A percentile compares a stretch with the other conserved stretches of the same genome.
Conservation (phyloP, 306 rosid species). For the Quercus mongolica region DNA sequence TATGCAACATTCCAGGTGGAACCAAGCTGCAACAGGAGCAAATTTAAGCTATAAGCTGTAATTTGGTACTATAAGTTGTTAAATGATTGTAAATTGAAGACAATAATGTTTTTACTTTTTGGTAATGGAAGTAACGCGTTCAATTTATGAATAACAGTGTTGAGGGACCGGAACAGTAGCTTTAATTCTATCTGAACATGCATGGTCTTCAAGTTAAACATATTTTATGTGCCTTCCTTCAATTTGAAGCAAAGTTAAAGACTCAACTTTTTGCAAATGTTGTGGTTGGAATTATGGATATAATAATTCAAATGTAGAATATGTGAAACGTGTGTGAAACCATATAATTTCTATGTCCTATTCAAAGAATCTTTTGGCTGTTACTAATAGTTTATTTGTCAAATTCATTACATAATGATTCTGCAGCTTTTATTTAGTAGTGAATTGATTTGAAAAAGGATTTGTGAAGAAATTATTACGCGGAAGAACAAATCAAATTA, state of each 20-base stretch:
- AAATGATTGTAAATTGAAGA: neutral
- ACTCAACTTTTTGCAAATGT: too few species aligned
- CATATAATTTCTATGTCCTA: neutral
- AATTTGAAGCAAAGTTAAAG: neutral
- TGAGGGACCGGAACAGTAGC: neutral
- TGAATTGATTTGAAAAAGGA: neutral
- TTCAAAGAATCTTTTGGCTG: neutral
- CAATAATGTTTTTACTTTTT: neutral
- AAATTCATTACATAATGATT: neutral
- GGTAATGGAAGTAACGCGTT: neutral
- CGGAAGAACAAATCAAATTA: neutral
- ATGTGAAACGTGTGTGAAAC: neutral
- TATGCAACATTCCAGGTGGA: neutral
- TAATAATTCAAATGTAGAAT: neutral
- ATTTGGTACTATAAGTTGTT: neutral
- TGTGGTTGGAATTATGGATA: neutral
- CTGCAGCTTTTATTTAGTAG: neutral
- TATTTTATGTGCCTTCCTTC: neutral
- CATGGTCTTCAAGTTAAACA: too few species aligned
- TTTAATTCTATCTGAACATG: neutral
- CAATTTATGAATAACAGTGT: neutral
- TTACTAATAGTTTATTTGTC: neutral
- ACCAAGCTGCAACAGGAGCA: neutral
- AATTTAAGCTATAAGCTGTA: neutral
- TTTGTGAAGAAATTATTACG: neutral